These are phyloP conservation scores for Aspergillus funiculosus DNA, from an alignment of 495 filamentous ascomycete species.

Conservation along the genomic window DNA sequence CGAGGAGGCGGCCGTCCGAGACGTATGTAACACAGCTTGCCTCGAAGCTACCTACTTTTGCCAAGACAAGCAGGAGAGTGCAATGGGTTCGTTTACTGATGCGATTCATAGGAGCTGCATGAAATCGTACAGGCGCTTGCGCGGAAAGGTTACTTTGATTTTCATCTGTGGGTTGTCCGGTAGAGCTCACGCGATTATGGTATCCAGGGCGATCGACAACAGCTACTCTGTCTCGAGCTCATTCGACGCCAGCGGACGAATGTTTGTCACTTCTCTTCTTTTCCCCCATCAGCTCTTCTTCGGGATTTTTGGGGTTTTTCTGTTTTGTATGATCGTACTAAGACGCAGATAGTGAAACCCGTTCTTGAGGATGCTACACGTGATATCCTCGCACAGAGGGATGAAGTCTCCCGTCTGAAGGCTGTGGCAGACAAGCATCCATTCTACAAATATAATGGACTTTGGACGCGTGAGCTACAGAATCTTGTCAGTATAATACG, in stretches of 20 bases:
- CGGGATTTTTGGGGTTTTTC: no score
- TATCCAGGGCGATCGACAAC: slow-evolving; percentile 55
- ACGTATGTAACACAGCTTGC: slow-evolving; percentile 45
- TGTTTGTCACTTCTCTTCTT: slow-evolving; percentile 22
- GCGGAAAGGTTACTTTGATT: slow-evolving; percentile 50
- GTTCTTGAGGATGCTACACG: slow-evolving; percentile 39
- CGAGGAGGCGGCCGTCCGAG: slow-evolving; percentile 71
- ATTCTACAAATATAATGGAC: slow-evolving; percentile 90
- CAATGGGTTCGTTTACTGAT: slow-evolving; percentile 7
- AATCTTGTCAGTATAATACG: slow-evolving; percentile 51
- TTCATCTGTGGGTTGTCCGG: background rate
- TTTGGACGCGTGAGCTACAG: slow-evolving; percentile 82
- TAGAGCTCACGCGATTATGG: slow-evolving; percentile 2
- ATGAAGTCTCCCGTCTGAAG: slow-evolving; percentile 50
- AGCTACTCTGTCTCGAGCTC: slow-evolving; percentile 78
- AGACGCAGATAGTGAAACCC: slow-evolving; percentile 43
- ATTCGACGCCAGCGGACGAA: slow-evolving; percentile 80
- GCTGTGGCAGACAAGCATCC: slow-evolving; percentile 72
- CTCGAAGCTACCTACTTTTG: slow-evolving; percentile 13
- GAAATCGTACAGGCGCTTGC: slow-evolving; percentile 76
- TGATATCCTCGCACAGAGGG: slow-evolving; percentile 40
- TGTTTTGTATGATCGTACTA: no score
- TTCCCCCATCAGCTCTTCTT: no score
- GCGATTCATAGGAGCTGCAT: slow-evolving; percentile 55
- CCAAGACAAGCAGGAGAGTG: slow-evolving; percentile 3